Evolutionary conservation across 305 asterid species (phyloP).

Genomic region (Fraxinus ornus): DNA sequence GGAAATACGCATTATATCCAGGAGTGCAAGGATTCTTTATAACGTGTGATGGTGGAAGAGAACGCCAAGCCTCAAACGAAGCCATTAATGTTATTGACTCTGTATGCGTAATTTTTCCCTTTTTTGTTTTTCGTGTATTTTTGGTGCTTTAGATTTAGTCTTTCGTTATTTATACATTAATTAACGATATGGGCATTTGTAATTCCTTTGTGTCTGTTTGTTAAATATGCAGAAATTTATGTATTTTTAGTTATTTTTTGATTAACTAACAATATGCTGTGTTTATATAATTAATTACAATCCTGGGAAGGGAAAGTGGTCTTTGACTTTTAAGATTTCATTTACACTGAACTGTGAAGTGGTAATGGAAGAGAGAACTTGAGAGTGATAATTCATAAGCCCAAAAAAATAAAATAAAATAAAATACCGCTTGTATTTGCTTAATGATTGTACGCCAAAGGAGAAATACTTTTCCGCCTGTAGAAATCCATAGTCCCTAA

Average conservation of each 20-base stretch:
- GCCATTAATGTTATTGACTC: constrained; percentile 83
- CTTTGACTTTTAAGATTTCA: not conserved
- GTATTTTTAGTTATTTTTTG: not conserved
- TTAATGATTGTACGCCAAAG: not conserved
- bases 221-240: not conserved
- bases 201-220: not conserved
- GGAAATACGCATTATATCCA: constrained; percentile 71
- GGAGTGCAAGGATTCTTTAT: constrained; percentile 93
- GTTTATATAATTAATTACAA: not conserved
- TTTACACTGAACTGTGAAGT: not conserved
- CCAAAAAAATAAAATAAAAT: not conserved
- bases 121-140: not conserved
- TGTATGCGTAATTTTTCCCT: constrained; percentile 37
- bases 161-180: constrained; percentile 6
- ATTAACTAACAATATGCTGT: not conserved
- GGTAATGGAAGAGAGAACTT: not conserved
- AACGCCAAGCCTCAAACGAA: constrained; percentile 78
- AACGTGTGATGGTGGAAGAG: constrained; percentile 98
- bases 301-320: not conserved
- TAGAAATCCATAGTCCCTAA: not conserved
- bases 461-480: not conserved
- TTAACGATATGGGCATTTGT: constrained; percentile 2
- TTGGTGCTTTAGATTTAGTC: constrained; percentile 15
- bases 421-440: not conserved
- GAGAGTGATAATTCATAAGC: not conserved